Evolutionary conservation across 1,284 basidiomycete species (phyloP), one percentile per base, ranked within the genome.

Genomic region (Microstroma glucosiphilum): DNA sequence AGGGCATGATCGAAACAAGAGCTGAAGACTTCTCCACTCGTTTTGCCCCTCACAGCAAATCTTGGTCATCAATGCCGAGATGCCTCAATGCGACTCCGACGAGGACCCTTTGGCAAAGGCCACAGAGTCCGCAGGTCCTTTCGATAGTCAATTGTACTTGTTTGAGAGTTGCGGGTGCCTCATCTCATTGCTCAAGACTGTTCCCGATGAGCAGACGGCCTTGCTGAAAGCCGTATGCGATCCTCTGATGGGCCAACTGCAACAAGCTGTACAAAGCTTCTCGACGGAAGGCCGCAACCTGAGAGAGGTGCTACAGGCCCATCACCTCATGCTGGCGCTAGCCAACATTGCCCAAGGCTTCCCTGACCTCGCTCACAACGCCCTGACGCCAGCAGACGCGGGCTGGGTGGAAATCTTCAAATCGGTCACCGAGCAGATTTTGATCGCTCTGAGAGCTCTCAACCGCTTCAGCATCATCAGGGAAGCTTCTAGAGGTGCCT

Each of bases 271-370:
- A 51, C 86, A 87, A 69, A 69, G 60, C 15, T 82, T 83, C 17
- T 58, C 59, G 53, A 60, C 62, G 23, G 66, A 75, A 41, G 26
- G 62, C 13, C 73, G 72, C 41, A 89, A 91, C 70, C 81, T 89
- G 7, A 79, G 88, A 55, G 85, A 89, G 6, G 87, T 96, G 68
- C 83, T 97, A 55, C 88, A 88, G 77, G 87, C 92, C n/a, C 96
- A 98, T 76, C 94, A 98, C 81, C 85, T 89, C 69, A 90, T 98
- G 76, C 89, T 96, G 85, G 94, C 93, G 1, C 83, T 97, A 13
- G 93, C 93, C 17, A 91, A 91, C 73, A 86, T 98, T 60, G 90
- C 92, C 56, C 96, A 97, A 81, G 96, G 96, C 8, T 98, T 98
- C 82, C 96, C 96, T 0, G 80, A 81, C 46, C 60, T 80, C 12